Conservation (phyloP, 192 early-diverging fungal genomes). For the Helicostylum pulchrum region DNA sequence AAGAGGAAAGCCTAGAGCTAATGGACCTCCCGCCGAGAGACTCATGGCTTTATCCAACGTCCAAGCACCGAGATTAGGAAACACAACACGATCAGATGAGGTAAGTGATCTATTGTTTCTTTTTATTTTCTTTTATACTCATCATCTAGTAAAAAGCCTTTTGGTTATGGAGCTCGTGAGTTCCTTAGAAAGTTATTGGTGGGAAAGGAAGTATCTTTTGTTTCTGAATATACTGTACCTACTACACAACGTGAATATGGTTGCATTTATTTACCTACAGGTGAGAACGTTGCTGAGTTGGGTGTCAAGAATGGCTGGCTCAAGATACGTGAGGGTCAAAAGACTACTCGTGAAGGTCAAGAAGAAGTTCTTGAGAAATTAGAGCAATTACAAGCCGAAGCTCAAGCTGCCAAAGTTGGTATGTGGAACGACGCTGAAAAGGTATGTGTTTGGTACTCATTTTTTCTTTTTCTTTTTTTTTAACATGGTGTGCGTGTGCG, state of each 20-base stretch:
- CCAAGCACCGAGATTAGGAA: slow-evolving; percentile 82
- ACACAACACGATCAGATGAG: slow-evolving; percentile 82
- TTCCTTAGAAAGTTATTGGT: slow-evolving; percentile 81
- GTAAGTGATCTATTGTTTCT: slow-evolving; percentile 40
- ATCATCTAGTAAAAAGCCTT: slow-evolving; percentile 43
- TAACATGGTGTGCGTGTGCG: neutral
- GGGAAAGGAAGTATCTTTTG: slow-evolving; percentile 87
- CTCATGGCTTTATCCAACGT: slow-evolving; percentile 80
- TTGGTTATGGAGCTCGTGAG: slow-evolving; percentile 86
- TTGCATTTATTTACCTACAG: slow-evolving; percentile 42
- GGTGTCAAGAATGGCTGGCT: slow-evolving; percentile 83
- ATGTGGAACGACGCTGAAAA: slow-evolving; percentile 66
- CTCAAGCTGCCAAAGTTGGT: slow-evolving; percentile 67
- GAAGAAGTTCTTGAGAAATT: slow-evolving; percentile 48
- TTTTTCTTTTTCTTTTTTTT: too few relatives aligned
- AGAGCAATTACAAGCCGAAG: slow-evolving; percentile 66
- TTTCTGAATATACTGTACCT: slow-evolving; percentile 70
- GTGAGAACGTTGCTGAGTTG: slow-evolving; percentile 67
- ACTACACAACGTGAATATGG: slow-evolving; percentile 72
- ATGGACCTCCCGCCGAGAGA: slow-evolving; percentile 83
- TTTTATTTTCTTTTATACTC: slow-evolving; percentile 4
- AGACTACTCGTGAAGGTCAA: slow-evolving; percentile 35
- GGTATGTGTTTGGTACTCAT: slow-evolving; percentile 16
- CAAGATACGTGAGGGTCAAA: slow-evolving; percentile 66
- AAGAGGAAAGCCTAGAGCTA: slow-evolving; percentile 69